Base-by-base conservation (phyloP, 1,284 basidiomycete genomes). In the Apiotrichum gamsii region DNA sequence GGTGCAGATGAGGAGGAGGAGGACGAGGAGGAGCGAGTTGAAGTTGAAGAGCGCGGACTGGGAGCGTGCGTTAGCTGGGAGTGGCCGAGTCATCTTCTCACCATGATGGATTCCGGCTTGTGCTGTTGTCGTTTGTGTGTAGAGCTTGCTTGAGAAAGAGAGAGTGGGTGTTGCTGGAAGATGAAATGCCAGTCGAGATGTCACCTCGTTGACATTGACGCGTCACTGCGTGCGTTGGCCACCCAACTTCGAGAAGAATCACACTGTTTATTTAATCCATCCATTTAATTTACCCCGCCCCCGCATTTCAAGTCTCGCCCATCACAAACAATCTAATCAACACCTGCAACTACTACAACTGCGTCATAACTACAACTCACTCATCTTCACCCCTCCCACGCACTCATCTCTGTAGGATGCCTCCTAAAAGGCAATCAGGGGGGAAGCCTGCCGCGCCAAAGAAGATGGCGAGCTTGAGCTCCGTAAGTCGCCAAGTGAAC, bases 41-140 rank as follows among this genome's bases (percentile, higher is more conserved):
- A 98, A 98, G 76, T 96, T 94, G 82, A 98, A 96, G 30, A 98
- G 79, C 8, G 95, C 94, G 37, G 93, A 94, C 93, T 96, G 61
- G 5, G n/a, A 23, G 20, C 15, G 31, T n/a, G 16, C 1, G 36
- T 47, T 6, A 44, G 45, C 21, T 31, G 8, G 16, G 13, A 20
- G 11, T 5, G n/a, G 2, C 24, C 5, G 20, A 5, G 10, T 2
- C 15, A 14, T 21, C 35, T 10, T n/a, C 29, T 23, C 16, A 45
- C 45, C 44, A 47, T 48, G 30, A 4, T 44, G 35, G 24, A n/a
- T 23, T 38, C 24, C 30, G 25, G 9, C 23, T 13, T 24, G 29
- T 35, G 32, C 8, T 24, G 31, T 4, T 16, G 13, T n/a, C 11
- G 29, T n/a, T 38, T 15, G n/a, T n/a, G n/a, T n/a, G n/a, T n/a